Conservation (phyloP, 2,329 filamentous ascomycete species). For the Ampelomyces quisqualis region DNA sequence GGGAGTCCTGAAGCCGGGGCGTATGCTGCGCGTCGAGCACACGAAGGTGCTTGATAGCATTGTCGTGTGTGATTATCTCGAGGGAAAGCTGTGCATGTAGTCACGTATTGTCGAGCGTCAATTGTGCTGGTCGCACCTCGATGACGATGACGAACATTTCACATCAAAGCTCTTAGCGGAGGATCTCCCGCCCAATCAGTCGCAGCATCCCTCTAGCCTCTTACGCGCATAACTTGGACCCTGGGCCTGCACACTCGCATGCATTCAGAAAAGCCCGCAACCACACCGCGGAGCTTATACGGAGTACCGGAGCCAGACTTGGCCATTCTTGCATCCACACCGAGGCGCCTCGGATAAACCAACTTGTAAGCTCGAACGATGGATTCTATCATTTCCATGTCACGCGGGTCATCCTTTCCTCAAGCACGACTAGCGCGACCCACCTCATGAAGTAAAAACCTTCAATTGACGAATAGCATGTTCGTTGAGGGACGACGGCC, state of each 20-base stretch:
- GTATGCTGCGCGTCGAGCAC: slow-evolving; percentile 22
- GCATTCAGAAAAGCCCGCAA: too few relatives aligned
- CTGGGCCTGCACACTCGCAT: too few relatives aligned
- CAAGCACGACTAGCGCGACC: slow-evolving; percentile 24
- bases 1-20: slow-evolving; percentile 9
- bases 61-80: background rate
- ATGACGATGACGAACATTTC: slow-evolving; percentile 20
- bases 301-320: background rate
- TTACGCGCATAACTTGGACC: background rate
- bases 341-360: too few relatives aligned
- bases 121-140: slow-evolving; percentile 3
- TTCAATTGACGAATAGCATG: slow-evolving; percentile 15
- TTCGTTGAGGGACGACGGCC: slow-evolving; percentile 8
- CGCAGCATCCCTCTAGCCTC: slow-evolving; percentile 4
- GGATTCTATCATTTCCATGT: too few relatives aligned
- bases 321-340: background rate
- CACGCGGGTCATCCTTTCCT: slow-evolving; percentile 12
- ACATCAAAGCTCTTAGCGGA: slow-evolving; percentile 20
- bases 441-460: slow-evolving; percentile 21
- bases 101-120: background rate
- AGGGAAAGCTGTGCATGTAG: background rate
- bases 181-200: slow-evolving; percentile 6
- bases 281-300: too few relatives aligned
- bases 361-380: too few relatives aligned
- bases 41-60: slow-evolving; percentile 26